A percentile compares a stretch with the other conserved stretches of the same genome.
Evolutionary conservation across 306 rosid genomes (phyloP).

Genomic region (Acacia melanoxylon): DNA sequence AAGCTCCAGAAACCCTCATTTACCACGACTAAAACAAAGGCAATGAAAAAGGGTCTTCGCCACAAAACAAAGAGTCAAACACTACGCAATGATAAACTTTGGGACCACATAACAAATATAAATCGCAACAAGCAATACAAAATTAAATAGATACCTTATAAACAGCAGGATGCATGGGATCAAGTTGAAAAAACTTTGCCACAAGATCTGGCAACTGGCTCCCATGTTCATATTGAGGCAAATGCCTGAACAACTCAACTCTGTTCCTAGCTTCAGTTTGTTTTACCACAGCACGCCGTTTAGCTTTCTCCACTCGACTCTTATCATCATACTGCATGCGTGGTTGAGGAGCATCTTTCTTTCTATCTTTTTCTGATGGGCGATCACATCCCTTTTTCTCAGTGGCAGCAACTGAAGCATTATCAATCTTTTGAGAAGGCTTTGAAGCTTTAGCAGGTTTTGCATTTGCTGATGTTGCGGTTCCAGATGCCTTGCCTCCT

Average conservation of each 20-base stretch:
- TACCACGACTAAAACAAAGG: conserved; percentile 5
- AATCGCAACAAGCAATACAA: conserved; percentile 11
- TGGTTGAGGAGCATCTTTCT: conserved; percentile 69
- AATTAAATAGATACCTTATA: conserved; percentile 44
- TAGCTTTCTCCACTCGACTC: conserved; percentile 62
- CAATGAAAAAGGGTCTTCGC: conserved; percentile 7
- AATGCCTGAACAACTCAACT: conserved; percentile 66
- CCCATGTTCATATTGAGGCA: conserved; percentile 68
- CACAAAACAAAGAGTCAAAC: conserved; percentile 18
- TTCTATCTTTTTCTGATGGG: conserved; percentile 57
- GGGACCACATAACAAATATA: conserved; percentile 6
- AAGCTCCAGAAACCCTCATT: neutral
- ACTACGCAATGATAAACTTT: neutral
- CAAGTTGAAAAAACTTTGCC: conserved; percentile 56
- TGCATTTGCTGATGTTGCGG: conserved; percentile 30
- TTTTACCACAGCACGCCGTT: conserved; percentile 60
- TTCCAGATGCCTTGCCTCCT: conserved; percentile 48
- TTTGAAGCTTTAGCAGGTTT: conserved; percentile 47
- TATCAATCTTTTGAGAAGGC: conserved; percentile 48
- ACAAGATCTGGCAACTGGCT: conserved; percentile 64
- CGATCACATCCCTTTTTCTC: conserved; percentile 58
- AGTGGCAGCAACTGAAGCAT: conserved; percentile 43
- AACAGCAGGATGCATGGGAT: conserved; percentile 58
- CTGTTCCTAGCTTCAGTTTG: conserved; percentile 63
- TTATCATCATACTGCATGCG: conserved; percentile 68